Evolutionary conservation across 441 rosid genomes (phyloP).

Genomic region (Geranium incanum): DNA sequence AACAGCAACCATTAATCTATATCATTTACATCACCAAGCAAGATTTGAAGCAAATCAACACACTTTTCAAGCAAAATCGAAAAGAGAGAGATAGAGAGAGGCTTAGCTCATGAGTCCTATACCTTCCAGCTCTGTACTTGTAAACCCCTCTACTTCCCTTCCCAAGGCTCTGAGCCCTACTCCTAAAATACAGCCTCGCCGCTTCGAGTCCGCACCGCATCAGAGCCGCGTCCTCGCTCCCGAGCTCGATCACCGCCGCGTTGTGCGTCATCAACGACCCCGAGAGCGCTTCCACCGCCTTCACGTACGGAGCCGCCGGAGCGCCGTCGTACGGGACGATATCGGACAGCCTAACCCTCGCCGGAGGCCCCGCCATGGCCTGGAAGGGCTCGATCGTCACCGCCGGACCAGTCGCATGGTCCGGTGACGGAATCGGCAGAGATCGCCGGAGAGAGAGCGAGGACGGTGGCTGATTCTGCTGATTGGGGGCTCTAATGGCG

Average conservation of each 20-base stretch:
- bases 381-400: constrained; percentile 33
- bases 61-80: not conserved
- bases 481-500: constrained; percentile 17
- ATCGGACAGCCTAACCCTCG: constrained; percentile 66
- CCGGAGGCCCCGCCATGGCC: constrained; percentile 30
- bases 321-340: constrained; percentile 69
- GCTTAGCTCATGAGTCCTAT: not conserved
- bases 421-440: constrained; percentile 17
- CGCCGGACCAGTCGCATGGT: constrained; percentile 33
- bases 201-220: constrained; percentile 82
- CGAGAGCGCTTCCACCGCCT: constrained; percentile 75
- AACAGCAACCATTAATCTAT: no score
- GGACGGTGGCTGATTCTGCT: constrained; percentile 11
- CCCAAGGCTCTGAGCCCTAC: constrained; percentile 33
- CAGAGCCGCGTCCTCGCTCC: constrained; percentile 56
- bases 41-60: constrained; percentile 1
- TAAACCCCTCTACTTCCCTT: constrained; percentile 62
- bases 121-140: constrained; percentile 92
- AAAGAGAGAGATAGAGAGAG: not conserved
- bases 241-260: constrained; percentile 76
- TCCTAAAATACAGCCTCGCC: constrained; percentile 62
- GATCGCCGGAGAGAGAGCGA: constrained; percentile 29
- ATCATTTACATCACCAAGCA: not conserved
- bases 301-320: constrained; percentile 44
- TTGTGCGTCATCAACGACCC: constrained; percentile 70